phyloP scores from a whole-genome alignment of 2,329 filamentous ascomycete genomes.

The Colletotrichum abscissum region DNA sequence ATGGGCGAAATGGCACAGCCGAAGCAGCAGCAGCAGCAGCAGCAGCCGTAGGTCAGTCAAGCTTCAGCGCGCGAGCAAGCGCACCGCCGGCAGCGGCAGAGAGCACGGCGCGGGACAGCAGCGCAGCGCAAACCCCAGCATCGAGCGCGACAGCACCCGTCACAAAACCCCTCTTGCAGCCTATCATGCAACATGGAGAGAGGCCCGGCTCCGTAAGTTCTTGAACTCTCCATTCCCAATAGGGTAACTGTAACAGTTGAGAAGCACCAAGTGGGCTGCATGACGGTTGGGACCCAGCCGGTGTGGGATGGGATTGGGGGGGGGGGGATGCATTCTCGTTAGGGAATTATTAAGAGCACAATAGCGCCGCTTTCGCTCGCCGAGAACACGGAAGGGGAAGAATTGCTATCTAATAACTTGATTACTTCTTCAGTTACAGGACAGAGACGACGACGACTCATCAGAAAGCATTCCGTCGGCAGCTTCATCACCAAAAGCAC shows the following conservation, averaged over 20 bases:
- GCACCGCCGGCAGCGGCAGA: not conserved
- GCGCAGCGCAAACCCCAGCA: not conserved
- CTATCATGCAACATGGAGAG: constrained; percentile 9
- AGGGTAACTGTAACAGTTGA: constrained; percentile 30
- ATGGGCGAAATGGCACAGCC: not conserved
- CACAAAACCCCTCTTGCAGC: not conserved
- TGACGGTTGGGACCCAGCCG: not conserved
- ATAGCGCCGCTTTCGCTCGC: not conserved
- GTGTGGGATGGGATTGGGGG: constrained; percentile 4
- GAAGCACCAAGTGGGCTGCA: constrained; percentile 24
- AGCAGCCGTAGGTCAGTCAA: not conserved
- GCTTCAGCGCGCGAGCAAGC: not conserved
- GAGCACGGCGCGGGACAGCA: not conserved
- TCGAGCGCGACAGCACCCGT: not conserved
- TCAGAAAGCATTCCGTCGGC: not conserved
- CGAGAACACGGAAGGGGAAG: not conserved
- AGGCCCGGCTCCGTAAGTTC: constrained; percentile 28
- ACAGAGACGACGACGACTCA: not conserved
- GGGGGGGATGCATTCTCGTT: not conserved
- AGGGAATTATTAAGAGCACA: not conserved
- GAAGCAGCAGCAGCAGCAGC: not conserved
- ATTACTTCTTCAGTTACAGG: not conserved
- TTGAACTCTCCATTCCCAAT: constrained; percentile 14
- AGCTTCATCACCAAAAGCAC: not conserved
- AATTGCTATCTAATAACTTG: not conserved